Conservation (phyloP, 352 stramenopile genomes). For the Phytopythium aichiense region DNA sequence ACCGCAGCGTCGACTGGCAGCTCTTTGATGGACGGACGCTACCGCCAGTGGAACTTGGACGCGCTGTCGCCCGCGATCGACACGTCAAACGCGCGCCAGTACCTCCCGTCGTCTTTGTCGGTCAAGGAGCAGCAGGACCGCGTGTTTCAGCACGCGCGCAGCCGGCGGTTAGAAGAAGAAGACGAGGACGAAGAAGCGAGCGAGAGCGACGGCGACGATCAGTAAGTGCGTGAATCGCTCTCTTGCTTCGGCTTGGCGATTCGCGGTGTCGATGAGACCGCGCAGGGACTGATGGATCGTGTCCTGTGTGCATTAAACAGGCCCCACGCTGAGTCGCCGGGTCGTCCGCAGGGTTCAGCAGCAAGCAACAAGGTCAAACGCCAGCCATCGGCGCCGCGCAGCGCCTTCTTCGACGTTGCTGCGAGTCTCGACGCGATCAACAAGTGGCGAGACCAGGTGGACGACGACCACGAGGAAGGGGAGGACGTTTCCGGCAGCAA, state of each 20-base stretch:
- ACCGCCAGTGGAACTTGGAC: constrained; percentile 59
- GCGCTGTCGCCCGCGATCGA: constrained; percentile 50
- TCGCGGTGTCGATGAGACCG: background rate
- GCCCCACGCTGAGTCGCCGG: background rate
- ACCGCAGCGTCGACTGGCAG: constrained; percentile 12
- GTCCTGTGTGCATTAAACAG: background rate
- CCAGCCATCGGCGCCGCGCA: constrained; percentile 16
- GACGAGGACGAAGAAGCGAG: constrained; percentile 9
- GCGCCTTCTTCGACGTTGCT: constrained; percentile 65
- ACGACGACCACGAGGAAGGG: constrained; percentile 27
- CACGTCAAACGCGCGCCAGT: constrained; percentile 29
- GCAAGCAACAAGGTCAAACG: constrained; percentile 2
- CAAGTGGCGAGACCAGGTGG: constrained; percentile 67
- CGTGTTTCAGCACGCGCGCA: constrained; percentile 18
- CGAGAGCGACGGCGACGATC: constrained; percentile 52
- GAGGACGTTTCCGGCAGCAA: constrained; percentile 9
- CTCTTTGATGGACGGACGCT: constrained; percentile 4
- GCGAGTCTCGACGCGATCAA: constrained; percentile 72
- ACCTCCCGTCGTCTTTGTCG: constrained; percentile 25
- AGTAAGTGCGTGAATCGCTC: constrained; percentile 41
- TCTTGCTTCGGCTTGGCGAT: constrained; percentile 2
- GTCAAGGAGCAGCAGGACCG: constrained; percentile 37
- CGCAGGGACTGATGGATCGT: background rate
- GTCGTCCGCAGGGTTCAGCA: background rate
- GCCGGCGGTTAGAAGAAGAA: background rate